phyloP scores from a whole-genome alignment of 257 asterid species.

The Solanum tarijense region DNA sequence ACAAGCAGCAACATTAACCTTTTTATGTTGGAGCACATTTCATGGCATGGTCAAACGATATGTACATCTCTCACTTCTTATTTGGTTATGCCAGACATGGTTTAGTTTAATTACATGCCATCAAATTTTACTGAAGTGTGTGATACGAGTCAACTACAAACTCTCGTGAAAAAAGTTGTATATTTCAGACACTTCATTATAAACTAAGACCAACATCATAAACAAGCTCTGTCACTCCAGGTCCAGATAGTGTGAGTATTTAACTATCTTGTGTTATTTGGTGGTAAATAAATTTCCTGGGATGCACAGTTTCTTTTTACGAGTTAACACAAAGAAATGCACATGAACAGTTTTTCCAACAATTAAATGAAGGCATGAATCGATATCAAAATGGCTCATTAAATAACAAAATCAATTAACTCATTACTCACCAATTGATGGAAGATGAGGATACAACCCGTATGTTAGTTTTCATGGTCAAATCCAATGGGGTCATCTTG shows the following conservation, averaged over 20 bases:
- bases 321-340: not conserved
- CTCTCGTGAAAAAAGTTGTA: not conserved
- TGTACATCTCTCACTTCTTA: not conserved
- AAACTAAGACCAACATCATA: not conserved
- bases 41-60: not conserved
- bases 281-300: not conserved
- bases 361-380: not conserved
- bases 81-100: not conserved
- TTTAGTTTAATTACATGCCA: not conserved
- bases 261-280: not conserved
- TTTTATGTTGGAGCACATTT: not conserved
- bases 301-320: not conserved
- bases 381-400: not conserved
- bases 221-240: not conserved
- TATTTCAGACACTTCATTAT: not conserved
- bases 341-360: not conserved
- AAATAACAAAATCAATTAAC: not conserved
- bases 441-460: conserved; percentile 60
- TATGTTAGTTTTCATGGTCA: conserved; percentile 73
- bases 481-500: conserved; percentile 62
- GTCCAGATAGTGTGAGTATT: not conserved
- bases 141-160: not conserved
- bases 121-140: not conserved
- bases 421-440: conserved; percentile 61
- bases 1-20: not conserved